phyloP scores from a whole-genome alignment of 139 green algal species.

The Chlorella vulgaris region DNA sequence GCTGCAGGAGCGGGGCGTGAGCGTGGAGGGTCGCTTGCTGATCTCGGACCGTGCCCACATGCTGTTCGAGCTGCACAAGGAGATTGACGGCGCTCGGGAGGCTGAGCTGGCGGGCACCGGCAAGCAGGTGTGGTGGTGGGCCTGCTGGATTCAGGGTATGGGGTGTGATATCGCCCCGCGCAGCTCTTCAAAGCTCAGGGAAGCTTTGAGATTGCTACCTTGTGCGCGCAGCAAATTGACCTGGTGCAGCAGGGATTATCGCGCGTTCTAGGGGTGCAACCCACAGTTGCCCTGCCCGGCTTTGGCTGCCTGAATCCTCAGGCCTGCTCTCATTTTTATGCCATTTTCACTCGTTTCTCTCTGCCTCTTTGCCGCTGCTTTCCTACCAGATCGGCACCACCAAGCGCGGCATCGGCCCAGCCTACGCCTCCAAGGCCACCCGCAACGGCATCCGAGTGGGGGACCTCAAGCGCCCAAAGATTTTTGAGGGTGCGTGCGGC shows the following conservation, averaged over 20 bases:
- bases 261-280: too few relatives aligned
- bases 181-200: too few relatives aligned
- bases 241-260: too few relatives aligned
- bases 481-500: slow-evolving; percentile 59
- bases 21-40: slow-evolving; percentile 69
- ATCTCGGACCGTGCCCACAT: slow-evolving; percentile 93
- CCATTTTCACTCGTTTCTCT: too few relatives aligned
- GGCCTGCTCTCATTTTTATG: too few relatives aligned
- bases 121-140: slow-evolving; percentile 15
- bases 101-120: slow-evolving; percentile 40
- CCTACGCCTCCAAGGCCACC: slow-evolving; percentile 95
- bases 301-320: too few relatives aligned
- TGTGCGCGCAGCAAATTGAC: too few relatives aligned
- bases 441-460: slow-evolving; percentile 94
- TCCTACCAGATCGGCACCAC: slow-evolving; percentile 95
- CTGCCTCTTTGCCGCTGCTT: neutral
- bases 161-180: neutral
- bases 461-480: slow-evolving; percentile 76
- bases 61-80: slow-evolving; percentile 99
- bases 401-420: slow-evolving; percentile 97
- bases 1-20: slow-evolving; percentile 40
- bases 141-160: neutral
- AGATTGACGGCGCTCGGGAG: slow-evolving; percentile 95
- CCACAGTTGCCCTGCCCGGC: too few relatives aligned
- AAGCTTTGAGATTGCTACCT: too few relatives aligned